A percentile compares a stretch with the other conserved stretches of the same genome.
Evolutionary conservation across 257 asterid genomes (phyloP).

Genomic region (Solanum ahanhuiri): DNA sequence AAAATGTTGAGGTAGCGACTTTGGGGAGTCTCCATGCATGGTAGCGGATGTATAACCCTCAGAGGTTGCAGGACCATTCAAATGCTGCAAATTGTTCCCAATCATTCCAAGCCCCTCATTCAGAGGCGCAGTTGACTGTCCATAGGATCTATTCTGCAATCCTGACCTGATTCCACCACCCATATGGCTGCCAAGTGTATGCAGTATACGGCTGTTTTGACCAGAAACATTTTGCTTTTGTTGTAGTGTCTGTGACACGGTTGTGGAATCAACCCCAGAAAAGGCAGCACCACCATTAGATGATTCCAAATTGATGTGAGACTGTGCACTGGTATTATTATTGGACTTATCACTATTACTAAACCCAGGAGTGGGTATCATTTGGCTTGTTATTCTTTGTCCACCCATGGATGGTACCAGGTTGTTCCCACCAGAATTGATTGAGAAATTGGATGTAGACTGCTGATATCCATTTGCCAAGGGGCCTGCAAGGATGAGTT

Average conservation of each 20-base stretch:
- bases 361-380: conserved; percentile 97
- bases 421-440: conserved; percentile 54
- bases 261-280: conserved; percentile 50
- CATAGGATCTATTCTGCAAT: conserved; percentile 69
- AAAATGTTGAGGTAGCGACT: conserved; percentile 38
- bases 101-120: conserved; percentile 63
- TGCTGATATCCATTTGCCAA: conserved; percentile 64
- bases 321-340: conserved; percentile 31
- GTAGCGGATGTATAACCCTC: conserved; percentile 51
- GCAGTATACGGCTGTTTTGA: conserved; percentile 76
- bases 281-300: conserved; percentile 39
- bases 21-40: conserved; percentile 43
- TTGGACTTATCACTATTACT: conserved; percentile 37
- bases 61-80: conserved; percentile 43
- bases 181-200: conserved; percentile 73
- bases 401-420: conserved; percentile 45
- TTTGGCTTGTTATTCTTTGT: conserved; percentile 79
- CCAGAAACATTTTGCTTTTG: conserved; percentile 72
- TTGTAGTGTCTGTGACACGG: conserved; percentile 51
- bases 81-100: conserved; percentile 37
- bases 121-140: conserved; percentile 45
- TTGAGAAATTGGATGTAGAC: conserved; percentile 43
- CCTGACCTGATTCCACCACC: conserved; percentile 71
- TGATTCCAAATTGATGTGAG: conserved; percentile 45
- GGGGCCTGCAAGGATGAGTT: conserved; percentile 42